Base-by-base conservation (phyloP, 108 stramenopile species). In the Schizochytrium sp. region DNA sequence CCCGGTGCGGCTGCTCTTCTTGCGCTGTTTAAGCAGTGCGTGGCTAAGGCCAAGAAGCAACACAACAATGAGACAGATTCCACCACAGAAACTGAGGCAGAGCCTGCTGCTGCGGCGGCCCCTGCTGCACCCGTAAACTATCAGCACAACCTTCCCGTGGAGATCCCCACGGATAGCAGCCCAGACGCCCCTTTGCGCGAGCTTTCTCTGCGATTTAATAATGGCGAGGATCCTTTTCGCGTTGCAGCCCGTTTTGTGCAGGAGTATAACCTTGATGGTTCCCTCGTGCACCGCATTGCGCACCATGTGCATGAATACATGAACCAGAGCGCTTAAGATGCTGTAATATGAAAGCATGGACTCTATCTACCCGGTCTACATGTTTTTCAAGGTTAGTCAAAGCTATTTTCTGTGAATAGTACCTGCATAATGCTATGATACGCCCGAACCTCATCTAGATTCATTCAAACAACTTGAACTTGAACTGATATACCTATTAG, bases 301-400 rank as follows among this genome's bases (percentile, higher is more conserved):
- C 76, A 83, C 76, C 76, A 83, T 40, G 76, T 83, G 0, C 50
- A 83, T 40, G 76, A 83, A 53, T 17, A 38, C 76, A 83, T 83
- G 76, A 28, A 28, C 28, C 28, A 28, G 28, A 28, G 28, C 28
- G 28, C 28, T 28, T 28, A 28, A 28, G 28, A 28, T 28, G 28
- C 28, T 28, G 28, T 28, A 28, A 28, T 28, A 28, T 28, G 28
- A 28, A 28, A 28, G 28, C 28, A 28, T 28, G 28, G 28, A 28
- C 28, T 28, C 28, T 28, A 28, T 28, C 28, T 28, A 28, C 28
- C 28, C 28, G 28, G 28, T 28, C 28, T 28, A 28, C 28, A 28
- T 28, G 28, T 28, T 28, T 28, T 28, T 28, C 28, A 28, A 28
- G 28, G 28, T 28, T 28, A 28, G 28, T 28, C 28, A 28, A 28